These are phyloP conservation scores for Calonectria montana DNA, from an alignment of 2,329 filamentous ascomycete species.

Conservation along the genomic window DNA sequence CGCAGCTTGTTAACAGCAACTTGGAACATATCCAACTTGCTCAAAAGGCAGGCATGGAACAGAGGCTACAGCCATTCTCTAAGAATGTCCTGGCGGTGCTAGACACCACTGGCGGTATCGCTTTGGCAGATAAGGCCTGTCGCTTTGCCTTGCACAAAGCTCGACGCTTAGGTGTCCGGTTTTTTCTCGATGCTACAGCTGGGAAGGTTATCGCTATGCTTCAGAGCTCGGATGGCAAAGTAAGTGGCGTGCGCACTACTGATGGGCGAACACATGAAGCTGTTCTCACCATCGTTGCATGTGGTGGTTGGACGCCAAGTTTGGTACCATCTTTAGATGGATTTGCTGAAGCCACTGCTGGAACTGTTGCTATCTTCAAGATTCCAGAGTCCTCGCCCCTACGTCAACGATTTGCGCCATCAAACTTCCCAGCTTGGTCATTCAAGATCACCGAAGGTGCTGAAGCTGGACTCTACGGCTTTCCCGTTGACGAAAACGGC, in stretches of 20 bases:
- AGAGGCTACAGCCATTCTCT: neutral
- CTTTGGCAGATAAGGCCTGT: neutral
- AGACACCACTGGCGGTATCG: neutral
- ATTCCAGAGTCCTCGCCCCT: neutral
- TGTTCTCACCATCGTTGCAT: neutral
- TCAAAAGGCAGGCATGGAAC: neutral
- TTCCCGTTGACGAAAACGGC: neutral
- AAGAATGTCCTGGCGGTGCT: neutral
- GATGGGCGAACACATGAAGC: neutral
- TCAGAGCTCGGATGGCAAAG: neutral
- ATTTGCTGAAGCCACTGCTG: neutral
- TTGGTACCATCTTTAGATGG: neutral
- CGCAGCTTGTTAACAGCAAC: neutral
- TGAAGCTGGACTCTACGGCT: neutral
- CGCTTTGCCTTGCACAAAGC: neutral
- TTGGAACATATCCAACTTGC: neutral
- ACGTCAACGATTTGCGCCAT: neutral
- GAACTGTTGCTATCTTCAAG: neutral
- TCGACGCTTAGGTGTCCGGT: neutral
- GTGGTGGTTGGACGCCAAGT: neutral
- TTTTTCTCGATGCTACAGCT: neutral
- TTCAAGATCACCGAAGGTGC: neutral
- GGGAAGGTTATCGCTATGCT: neutral
- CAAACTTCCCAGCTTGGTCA: neutral
- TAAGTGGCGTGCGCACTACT: neutral